Base-by-base conservation (phyloP, 352 stramenopile species). In the Salisapilia sapeloensis region DNA sequence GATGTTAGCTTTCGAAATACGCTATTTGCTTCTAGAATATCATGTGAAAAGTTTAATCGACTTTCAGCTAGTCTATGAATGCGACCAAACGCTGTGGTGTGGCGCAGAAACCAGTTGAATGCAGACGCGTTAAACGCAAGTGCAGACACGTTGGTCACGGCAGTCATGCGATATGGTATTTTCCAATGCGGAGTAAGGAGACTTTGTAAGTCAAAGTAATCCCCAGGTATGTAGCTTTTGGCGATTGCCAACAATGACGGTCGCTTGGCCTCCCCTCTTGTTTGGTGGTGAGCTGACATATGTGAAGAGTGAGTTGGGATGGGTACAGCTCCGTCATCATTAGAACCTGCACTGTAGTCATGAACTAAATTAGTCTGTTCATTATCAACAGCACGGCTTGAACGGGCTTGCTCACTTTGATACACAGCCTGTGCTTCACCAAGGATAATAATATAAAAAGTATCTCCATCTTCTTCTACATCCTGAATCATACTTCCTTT, bases 131-230 rank as follows among this genome's bases (percentile, higher is more conserved):
- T 81, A 37, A 91, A 91, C 46, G 85, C 53, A 36, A 81, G 60
- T 31, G 76, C 44, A 13, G 69, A 87, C 15, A 84, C 46, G 42
- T 76, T 80, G 11, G 59, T 76, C 19, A 51, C 44, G 5, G 64
- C 67, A 16, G 78, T 36, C 59, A 79, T 79, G 38, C 71, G 54
- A 28, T 71, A 82, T 16, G 57, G 61, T 10, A 75, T 42, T 33
- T 44, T 43, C 53, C 57, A 79, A 35, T 79, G 65, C 11, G 66
- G 72, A 2, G 67, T 82, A 26, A 89, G 28, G 17, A 89, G 44
- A n/a, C 56, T 79, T 33, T 83, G 69, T 6, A 89, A 52, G 26
- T 89, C 72, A 40, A 93, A 93, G 52, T 91, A 94, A 42, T 94
- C 80, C 6, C 80, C 80, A 6, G 75, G 64, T 12, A 76, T 71